Percentiles rank a stretch among this genome's conserved stretches.
phyloP scores from a whole-genome alignment of 768 basidiomycete genomes.

The Hygrocybe coccinea region DNA sequence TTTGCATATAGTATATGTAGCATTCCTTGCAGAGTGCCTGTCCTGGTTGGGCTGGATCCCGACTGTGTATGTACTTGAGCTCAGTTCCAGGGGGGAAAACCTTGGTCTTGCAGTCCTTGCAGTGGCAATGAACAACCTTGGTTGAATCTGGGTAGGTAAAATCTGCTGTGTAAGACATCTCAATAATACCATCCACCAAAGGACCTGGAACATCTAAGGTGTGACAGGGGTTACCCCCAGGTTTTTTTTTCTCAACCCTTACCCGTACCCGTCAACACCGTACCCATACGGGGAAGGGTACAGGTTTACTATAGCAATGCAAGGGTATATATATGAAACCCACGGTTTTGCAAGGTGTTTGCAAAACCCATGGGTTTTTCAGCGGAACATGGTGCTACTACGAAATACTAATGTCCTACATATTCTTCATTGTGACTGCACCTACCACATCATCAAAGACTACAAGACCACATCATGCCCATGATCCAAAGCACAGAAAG shows the following conservation, averaged over 20 bases:
- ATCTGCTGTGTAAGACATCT: neutral
- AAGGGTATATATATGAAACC: neutral
- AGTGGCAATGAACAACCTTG: neutral
- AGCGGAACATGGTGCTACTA: neutral
- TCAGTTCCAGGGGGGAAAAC: neutral
- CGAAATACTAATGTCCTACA: neutral
- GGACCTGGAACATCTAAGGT: too few relatives aligned
- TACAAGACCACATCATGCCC: slow-evolving; percentile 13
- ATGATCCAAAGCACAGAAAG: slow-evolving; percentile 20
- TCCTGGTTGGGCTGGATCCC: neutral
- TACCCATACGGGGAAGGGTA: neutral
- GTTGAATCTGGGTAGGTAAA: neutral
- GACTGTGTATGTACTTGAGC: neutral
- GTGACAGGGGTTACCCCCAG: too few relatives aligned
- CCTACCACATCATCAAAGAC: slow-evolving; percentile 8
- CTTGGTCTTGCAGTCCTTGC: neutral
- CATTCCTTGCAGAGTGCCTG: neutral
- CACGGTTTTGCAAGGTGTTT: too few relatives aligned
- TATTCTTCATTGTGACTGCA: neutral
- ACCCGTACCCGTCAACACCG: slow-evolving; percentile 3
- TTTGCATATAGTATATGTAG: neutral
- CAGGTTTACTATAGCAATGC: neutral
- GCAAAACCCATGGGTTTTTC: neutral
- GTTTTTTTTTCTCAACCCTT: neutral
- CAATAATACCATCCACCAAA: too few relatives aligned